Base-by-base conservation (phyloP, 768 basidiomycete genomes). In the Leccinum boreale region DNA sequence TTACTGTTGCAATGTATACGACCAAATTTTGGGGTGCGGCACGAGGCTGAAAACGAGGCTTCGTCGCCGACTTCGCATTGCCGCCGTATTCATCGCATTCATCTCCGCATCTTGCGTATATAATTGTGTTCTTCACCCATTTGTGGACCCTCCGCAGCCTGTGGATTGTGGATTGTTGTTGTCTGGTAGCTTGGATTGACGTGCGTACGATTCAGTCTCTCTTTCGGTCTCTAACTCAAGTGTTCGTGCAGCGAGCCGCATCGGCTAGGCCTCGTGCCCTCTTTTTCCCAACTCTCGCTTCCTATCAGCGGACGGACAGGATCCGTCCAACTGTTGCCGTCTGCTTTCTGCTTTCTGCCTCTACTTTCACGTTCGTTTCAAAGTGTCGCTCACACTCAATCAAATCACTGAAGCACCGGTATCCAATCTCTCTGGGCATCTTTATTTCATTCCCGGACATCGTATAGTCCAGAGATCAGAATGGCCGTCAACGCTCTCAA, bases 51-150 rank as follows among this genome's bases (percentile, higher is more conserved):
- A 62, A 26, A 58, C 15, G 50, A 29, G 50, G 47, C 36, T 57
- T 61, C 50, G 58, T 57, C 50, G 9, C 50, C 50, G 54, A 68
- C 36, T 39, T 39, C 69, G 68, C 67, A 63, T 65, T 69, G 60
- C 48, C 51, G 21, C 52, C 49, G 56, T 57, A 36, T 8, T 45
- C 52, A 28, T 51, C 29, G 28, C 29, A 54, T 49, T 70, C 68
- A 69, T 71, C 19, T 71, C 69, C 69, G 69, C 45, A 19, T 15
- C 53, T 51, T 53, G 36, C 24, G 49, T 61, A 60, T 59, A 64
- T 60, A 60, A 58, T 42, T 52, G 48, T 12, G n/a, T 19, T 33
- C 29, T 10, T 2, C 55, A 48, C 45, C 42, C 47, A 47, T 56
- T 64, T 56, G 58, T 64, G 51, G 55, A 49, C 42, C 14, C 28